Evolutionary conservation across 2,329 filamentous ascomycete species (phyloP).

Genomic region (Aphanoascus verrucosus): DNA sequence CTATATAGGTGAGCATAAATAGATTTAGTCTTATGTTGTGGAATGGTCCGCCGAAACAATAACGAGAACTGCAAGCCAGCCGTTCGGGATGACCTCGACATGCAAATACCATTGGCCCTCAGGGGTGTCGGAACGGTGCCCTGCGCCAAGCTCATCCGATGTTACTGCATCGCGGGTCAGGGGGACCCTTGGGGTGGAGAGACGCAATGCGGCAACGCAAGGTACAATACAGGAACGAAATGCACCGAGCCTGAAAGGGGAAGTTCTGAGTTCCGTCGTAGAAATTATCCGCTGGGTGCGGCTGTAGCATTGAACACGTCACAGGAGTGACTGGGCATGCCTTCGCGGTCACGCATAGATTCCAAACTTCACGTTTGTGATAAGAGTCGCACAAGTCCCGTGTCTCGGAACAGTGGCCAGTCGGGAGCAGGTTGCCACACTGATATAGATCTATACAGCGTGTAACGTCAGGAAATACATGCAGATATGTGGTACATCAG

Average conservation of each 20-base stretch:
- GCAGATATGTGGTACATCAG: neutral
- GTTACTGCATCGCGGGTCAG: conserved; percentile 1
- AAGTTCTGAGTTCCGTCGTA: neutral
- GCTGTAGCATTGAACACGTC: neutral
- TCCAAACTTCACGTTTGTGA: neutral
- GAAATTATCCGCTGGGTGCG: neutral
- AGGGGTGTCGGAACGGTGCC: neutral
- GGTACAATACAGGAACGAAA: neutral
- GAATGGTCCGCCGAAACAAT: conserved; percentile 1
- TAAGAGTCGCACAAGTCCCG: neutral
- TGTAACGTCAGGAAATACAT: neutral
- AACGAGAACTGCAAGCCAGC: neutral
- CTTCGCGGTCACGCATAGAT: neutral
- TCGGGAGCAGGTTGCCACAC: neutral
- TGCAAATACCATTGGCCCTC: neutral
- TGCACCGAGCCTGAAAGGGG: neutral
- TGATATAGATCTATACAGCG: neutral
- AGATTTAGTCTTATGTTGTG: conserved; percentile 3
- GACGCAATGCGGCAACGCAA: conserved; percentile 2
- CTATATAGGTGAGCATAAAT: neutral
- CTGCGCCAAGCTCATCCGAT: conserved; percentile 1
- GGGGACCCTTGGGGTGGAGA: neutral
- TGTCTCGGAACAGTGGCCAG: neutral
- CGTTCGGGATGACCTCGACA: neutral
- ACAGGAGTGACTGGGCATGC: neutral